Evolutionary conservation across 169 alveolate genomes (phyloP), one percentile per base, ranked within the genome.

Genomic region (Besnoitia besnoiti): DNA sequence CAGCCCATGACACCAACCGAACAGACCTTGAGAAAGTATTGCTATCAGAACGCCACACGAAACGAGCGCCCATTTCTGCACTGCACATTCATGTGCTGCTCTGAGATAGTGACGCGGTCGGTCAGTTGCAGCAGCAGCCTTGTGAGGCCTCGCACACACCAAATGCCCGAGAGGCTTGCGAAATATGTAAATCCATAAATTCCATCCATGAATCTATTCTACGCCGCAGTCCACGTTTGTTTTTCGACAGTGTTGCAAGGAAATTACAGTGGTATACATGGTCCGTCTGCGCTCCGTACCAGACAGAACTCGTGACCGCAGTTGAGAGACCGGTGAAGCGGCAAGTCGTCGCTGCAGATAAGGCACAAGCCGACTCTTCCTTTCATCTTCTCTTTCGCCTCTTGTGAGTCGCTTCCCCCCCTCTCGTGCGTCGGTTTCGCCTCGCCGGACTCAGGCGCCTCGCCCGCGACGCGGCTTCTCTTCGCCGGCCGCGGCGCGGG

Each of bases 301-400:
- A 67, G 80, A 42, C 80, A 67, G 44, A 67, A 67, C n/a, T 67
- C 80, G 44, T 67, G 80, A 14, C 80, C 80, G 80, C 80, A 67
- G 80, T 67, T 30, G 47, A 67, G 44, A 30, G 80, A 67, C 1
- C 80, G 80, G n/a, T 67, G 80, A 5, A 67, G 80, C 4, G 44
- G 44, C 80, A 33, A 1, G 44, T 67, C 46, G 44, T 67, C 39
- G 40, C 80, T 67, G 80, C 80, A 33, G 10, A 35, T 30, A 5
- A 67, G 80, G 44, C 39, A 67, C 80, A 67, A 16, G 47, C 24
- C 46, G n/a, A 67, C n/a, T 42, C n/a, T 67, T 8, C 80, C 42
- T 0, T 67, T 8, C 12, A 1, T 2, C 80, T 1, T n/a, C 12
- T 67, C 46, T 2, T 10, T 67, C 80, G 39, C 46, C 46, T 1